phyloP scores from a whole-genome alignment of 176 grass and related monocot genomes.

The Luzula sylvatica region DNA sequence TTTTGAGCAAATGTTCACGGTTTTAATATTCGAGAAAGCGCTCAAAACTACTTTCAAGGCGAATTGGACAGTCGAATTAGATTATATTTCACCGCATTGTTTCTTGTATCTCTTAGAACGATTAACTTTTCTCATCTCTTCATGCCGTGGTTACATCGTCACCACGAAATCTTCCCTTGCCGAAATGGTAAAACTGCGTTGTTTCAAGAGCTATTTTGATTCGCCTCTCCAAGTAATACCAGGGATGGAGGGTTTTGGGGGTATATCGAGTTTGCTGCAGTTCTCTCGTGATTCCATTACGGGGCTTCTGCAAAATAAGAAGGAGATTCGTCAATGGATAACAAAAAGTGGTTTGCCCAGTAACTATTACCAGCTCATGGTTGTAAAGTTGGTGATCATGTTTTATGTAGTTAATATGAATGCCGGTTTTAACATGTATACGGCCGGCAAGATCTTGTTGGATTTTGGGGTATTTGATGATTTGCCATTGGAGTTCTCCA shows the following conservation, averaged over 20 bases:
- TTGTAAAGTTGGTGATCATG: constrained; percentile 31
- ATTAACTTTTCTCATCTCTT: constrained; percentile 37
- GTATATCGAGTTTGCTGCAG: not conserved
- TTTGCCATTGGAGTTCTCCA: constrained; percentile 25
- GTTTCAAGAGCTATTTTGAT: constrained; percentile 23
- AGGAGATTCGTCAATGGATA: constrained; percentile 20
- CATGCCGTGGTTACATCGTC: constrained; percentile 11
- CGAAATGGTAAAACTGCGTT: constrained; percentile 33
- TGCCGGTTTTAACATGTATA: not conserved
- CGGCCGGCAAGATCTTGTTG: constrained; percentile 4
- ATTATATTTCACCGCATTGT: too few species aligned
- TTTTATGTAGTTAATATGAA: constrained; percentile 32
- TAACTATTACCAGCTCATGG: not conserved
- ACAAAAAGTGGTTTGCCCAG: not conserved
- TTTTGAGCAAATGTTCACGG: too few species aligned
- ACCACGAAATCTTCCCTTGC: constrained; percentile 39
- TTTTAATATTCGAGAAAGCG: too few species aligned
- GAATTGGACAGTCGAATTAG: too few species aligned
- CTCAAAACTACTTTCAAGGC: too few species aligned
- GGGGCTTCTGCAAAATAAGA: constrained; percentile 8
- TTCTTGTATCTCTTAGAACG: too few species aligned
- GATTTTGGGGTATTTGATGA: not conserved
- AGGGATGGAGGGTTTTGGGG: not conserved
- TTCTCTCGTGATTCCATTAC: constrained; percentile 15
- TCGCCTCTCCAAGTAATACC: constrained; percentile 14